These are phyloP conservation scores for Raffaelea albimanens DNA, from an alignment of 2,329 filamentous ascomycete genomes.

Conservation along the genomic window DNA sequence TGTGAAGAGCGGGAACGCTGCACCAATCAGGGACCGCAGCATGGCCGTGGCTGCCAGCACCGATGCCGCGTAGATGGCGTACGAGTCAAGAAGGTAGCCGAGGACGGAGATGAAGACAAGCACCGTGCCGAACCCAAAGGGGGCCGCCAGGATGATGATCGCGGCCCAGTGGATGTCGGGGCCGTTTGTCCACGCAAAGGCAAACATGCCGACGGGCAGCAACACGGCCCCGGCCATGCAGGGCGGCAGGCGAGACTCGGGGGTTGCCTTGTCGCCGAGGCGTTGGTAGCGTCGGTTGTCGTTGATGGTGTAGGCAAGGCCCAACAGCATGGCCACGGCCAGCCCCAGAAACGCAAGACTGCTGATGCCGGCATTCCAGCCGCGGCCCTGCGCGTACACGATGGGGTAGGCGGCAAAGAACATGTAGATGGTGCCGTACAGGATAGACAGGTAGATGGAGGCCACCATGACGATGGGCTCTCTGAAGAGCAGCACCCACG, in stretches of 20 bases:
- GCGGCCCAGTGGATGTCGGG: constrained; percentile 24
- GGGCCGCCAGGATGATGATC: constrained; percentile 22
- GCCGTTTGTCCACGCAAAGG: constrained; percentile 57
- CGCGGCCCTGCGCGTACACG: constrained; percentile 49
- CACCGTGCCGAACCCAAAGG: constrained; percentile 37
- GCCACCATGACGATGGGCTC: constrained; percentile 59
- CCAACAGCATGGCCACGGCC: constrained; percentile 51
- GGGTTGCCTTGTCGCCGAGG: constrained; percentile 6
- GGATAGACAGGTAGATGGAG: constrained; percentile 53
- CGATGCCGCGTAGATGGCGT: not conserved
- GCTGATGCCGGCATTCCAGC: constrained; percentile 49
- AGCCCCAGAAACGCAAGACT: constrained; percentile 57
- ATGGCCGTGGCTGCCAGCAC: not conserved
- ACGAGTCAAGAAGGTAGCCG: constrained; percentile 59
- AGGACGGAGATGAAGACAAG: constrained; percentile 54
- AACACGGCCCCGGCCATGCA: constrained; percentile 52
- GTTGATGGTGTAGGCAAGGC: constrained; percentile 40
- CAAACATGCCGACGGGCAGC: constrained; percentile 58
- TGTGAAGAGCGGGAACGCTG: not conserved
- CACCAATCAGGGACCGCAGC: not conserved
- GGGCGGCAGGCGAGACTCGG: constrained; percentile 49
- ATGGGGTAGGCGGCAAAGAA: constrained; percentile 50
- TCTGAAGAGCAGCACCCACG: constrained; percentile 55
- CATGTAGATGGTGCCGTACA: constrained; percentile 46
- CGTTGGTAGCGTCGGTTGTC: constrained; percentile 45